Evolutionary conservation across 2,329 filamentous ascomycete species (phyloP).

Genomic region (Colletotrichum spinosum): DNA sequence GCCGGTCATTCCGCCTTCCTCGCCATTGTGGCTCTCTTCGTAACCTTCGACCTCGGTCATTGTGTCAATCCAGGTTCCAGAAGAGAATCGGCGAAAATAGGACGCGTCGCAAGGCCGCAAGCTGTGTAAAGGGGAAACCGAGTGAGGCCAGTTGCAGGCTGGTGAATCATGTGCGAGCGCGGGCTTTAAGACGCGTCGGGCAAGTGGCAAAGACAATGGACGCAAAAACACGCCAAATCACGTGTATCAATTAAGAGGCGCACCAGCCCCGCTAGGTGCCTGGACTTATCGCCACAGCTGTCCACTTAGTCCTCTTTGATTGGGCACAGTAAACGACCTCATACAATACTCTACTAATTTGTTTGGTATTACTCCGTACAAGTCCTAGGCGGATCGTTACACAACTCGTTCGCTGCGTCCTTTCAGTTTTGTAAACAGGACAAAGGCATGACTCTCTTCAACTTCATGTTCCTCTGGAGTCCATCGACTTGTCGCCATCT

Average conservation of each 20-base stretch:
- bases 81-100: neutral
- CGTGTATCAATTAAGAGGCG: constrained; percentile 42
- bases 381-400: no score
- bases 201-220: constrained; percentile 42
- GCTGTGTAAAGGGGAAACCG: neutral
- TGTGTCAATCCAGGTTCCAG: constrained; percentile 11
- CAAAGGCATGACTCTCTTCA: no score
- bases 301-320: neutral
- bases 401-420: no score
- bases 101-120: neutral
- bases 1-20: constrained; percentile 79
- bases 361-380: no score
- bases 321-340: neutral
- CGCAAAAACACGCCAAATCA: constrained; percentile 51
- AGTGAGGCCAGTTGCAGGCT: neutral
- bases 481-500: no score
- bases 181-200: constrained; percentile 47
- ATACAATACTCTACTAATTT: no score
- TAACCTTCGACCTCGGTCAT: constrained; percentile 69
- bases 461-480: no score
- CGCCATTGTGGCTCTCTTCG: constrained; percentile 73
- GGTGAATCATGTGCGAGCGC: constrained; percentile 7
- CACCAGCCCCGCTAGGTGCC: constrained; percentile 17
- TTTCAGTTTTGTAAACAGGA: no score
- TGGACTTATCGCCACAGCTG: constrained; percentile 13